These are phyloP conservation scores for Lophiostoma macrostomum DNA, from an alignment of 495 filamentous ascomycete genomes.

Conservation along the genomic window DNA sequence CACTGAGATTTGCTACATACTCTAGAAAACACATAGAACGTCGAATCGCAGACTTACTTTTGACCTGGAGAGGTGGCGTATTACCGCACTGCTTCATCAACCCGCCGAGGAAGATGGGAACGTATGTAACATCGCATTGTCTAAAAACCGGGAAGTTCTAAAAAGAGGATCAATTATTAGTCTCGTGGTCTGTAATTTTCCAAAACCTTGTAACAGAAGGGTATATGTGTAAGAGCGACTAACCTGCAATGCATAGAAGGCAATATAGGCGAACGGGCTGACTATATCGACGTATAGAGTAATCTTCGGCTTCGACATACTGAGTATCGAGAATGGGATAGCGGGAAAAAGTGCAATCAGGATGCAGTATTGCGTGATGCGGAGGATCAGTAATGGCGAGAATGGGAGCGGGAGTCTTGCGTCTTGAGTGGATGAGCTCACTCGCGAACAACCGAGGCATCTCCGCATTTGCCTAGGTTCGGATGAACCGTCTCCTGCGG, in stretches of 20 bases:
- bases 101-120: constrained; percentile 68
- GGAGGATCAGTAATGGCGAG: no score
- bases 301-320: constrained; percentile 52
- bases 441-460: no score
- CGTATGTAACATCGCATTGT: constrained; percentile 57
- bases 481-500: no score
- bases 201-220: no score
- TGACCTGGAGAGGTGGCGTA: constrained; percentile 61
- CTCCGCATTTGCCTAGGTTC: no score
- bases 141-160: constrained; percentile 63
- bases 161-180: background rate
- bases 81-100: constrained; percentile 66
- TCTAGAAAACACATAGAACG: no score
- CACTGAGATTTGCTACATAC: no score
- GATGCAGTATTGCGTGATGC: no score
- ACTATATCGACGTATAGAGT: constrained; percentile 67
- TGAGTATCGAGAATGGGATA: background rate
- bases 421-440: no score
- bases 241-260: constrained; percentile 61
- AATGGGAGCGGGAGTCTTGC: no score
- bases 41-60: constrained; percentile 55
- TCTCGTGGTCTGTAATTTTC: no score
- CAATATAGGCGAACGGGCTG: constrained; percentile 68
- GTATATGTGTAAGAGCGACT: constrained; percentile 23
- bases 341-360: no score